These are phyloP conservation scores for Dendrobium catenatum DNA, from an alignment of 106 monocot species.

Conservation along the genomic window DNA sequence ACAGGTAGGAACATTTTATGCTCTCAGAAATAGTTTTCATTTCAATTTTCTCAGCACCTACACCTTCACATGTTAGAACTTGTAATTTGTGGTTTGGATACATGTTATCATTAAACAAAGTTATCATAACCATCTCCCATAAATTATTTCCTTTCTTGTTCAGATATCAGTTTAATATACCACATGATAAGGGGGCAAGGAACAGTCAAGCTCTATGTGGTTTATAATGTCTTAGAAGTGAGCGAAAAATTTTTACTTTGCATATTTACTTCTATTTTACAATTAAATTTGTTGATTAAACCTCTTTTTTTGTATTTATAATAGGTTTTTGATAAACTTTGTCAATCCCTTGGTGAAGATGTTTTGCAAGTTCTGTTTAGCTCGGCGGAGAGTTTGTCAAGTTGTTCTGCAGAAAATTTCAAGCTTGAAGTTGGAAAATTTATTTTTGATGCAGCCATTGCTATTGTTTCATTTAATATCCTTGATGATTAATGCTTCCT, in stretches of 20 bases:
- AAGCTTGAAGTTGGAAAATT: constrained; percentile 60
- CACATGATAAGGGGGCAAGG: constrained; percentile 98
- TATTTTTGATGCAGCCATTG: constrained; percentile 67
- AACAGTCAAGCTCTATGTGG: constrained; percentile 85
- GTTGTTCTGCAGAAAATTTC: constrained; percentile 51
- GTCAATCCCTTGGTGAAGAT: constrained; percentile 96
- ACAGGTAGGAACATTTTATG: constrained; percentile 38
- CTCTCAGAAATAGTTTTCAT: background rate
- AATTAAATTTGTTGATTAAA: constrained; percentile 7
- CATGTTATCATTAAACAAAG: background rate
- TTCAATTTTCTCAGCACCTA: background rate
- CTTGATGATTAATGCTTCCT: constrained; percentile 25
- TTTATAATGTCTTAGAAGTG: constrained; percentile 98
- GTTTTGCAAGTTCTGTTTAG: constrained; percentile 93
- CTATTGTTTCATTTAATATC: constrained; percentile 88
- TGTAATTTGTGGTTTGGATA: background rate
- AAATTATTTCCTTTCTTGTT: background rate
- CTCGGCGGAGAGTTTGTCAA: constrained; percentile 84
- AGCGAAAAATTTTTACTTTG: constrained; percentile 16
- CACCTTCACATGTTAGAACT: background rate
- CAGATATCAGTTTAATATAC: constrained; percentile 97
- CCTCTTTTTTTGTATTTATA: constrained; percentile 9
- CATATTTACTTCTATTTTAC: background rate
- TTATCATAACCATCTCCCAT: background rate
- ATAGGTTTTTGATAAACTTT: constrained; percentile 95